Percentiles rank a stretch among this genome's conserved stretches.
Evolutionary conservation across 257 asterid genomes (phyloP).

Genomic region (Orobanche coerulescens): DNA sequence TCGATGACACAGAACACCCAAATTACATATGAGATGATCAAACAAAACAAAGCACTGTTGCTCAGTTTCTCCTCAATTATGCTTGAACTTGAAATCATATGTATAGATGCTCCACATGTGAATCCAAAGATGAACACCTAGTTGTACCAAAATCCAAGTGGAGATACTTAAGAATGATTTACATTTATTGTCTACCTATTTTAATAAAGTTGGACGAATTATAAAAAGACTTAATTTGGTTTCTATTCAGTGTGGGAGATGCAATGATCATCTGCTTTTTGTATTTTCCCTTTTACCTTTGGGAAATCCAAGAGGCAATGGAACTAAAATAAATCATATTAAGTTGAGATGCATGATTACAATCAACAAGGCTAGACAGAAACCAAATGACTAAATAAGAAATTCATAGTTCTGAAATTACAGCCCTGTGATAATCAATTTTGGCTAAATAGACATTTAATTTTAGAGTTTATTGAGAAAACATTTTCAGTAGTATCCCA

Average conservation of each 20-base stretch:
- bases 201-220: not conserved
- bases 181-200: slow-evolving; percentile 5
- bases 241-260: not conserved
- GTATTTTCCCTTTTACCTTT: not conserved
- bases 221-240: not conserved
- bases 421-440: not conserved
- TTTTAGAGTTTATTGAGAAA: not conserved
- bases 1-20: slow-evolving; percentile 11
- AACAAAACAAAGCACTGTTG: not conserved
- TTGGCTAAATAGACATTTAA: not conserved
- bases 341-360: not conserved
- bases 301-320: not conserved
- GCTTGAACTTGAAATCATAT: not conserved
- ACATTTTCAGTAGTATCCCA: not conserved
- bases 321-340: not conserved
- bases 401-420: not conserved
- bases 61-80: slow-evolving; percentile 1
- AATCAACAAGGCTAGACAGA: not conserved
- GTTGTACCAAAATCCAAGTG: slow-evolving; percentile 4
- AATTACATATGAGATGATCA: slow-evolving; percentile 6
- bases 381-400: not conserved
- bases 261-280: not conserved
- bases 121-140: not conserved
- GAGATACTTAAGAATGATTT: not conserved
- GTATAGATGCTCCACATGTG: too few species aligned